phyloP scores from a whole-genome alignment of 1,139 yeast species.

The Candida sp. region DNA sequence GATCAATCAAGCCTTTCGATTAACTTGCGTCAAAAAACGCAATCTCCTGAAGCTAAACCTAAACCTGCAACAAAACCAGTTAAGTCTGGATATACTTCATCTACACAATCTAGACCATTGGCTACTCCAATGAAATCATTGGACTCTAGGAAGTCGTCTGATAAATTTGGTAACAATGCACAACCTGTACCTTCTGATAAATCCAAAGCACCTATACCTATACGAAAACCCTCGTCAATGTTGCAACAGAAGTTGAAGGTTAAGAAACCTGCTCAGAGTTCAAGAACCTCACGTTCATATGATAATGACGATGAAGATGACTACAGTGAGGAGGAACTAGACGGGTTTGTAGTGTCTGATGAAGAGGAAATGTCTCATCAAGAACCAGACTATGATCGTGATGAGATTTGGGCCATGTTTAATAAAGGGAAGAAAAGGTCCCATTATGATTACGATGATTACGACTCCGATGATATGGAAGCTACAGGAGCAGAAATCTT shows the following conservation, averaged over 20 bases:
- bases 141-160: not conserved
- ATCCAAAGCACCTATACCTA: constrained; percentile 10
- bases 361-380: constrained; percentile 35
- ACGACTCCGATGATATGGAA: constrained; percentile 79
- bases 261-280: constrained; percentile 7
- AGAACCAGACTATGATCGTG: constrained; percentile 59
- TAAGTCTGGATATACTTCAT: not conserved
- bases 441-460: constrained; percentile 48
- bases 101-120: not conserved
- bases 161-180: not conserved
- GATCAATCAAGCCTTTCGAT: constrained; percentile 42
- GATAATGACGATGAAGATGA: constrained; percentile 12
- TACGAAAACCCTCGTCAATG: constrained; percentile 16
- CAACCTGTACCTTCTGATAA: constrained; percentile 1
- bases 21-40: constrained; percentile 27
- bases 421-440: constrained; percentile 57
- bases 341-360: constrained; percentile 55
- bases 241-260: constrained; percentile 25
- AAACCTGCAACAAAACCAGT: not conserved
- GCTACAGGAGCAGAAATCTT: constrained; percentile 88
- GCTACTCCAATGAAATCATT: not conserved
- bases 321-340: constrained; percentile 37
- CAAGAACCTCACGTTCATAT: not conserved
- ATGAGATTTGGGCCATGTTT: constrained; percentile 88
- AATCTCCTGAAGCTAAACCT: constrained; percentile 22